Base-by-base conservation (phyloP, 202 grass and related monocot species). In the Hordeum pubiflorum region DNA sequence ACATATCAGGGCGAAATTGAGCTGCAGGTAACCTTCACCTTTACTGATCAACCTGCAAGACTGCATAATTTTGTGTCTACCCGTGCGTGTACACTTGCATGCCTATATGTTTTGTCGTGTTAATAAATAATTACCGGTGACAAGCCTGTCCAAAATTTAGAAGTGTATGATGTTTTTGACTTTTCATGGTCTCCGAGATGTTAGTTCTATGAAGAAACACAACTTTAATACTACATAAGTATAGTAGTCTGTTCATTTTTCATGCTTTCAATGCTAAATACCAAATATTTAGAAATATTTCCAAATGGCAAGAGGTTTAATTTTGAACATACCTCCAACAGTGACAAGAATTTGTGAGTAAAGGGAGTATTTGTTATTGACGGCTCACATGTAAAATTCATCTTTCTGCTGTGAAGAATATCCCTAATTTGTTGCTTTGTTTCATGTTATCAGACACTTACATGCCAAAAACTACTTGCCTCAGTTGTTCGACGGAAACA, bases 1-100 rank as follows among this genome's bases (percentile, higher is more conserved):
- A 83, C 87, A 37, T 98, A 93, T 87, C 86, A 91, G 80, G 95
- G 95, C 10, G 95, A 98, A 87, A 94, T 71, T 77, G 95, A 98
- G 61, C 81, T 98, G 76, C 95, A 94, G 80, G 95, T 98, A 89
- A 79, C 63, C 75, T 87, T 70, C 3, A 20, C 56, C 48, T 84
- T 83, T 65, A 71, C 12, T 9, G 20, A 13, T 61, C 56, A 77
- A 73, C 64, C 24, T 33, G 58, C 38, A 69, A 66, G 70, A 72
- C 23, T 59, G 36, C 63, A 72, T 52, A 39, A 77, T 54, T 64
- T 38, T 87, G 33, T 3, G 3, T 58, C 62, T 46, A 11, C 18
- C 39, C 1, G 9, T 69, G 37, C 15, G 37, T 1, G 17, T 37
- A 60, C 15, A 41, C 63, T 70, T 63, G 69, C 5, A 1, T 62